Evolutionary conservation across 371 early-diverging fungal species (phyloP), one percentile per base, ranked within the genome.

Genomic region (Furculomyces boomerangus): DNA sequence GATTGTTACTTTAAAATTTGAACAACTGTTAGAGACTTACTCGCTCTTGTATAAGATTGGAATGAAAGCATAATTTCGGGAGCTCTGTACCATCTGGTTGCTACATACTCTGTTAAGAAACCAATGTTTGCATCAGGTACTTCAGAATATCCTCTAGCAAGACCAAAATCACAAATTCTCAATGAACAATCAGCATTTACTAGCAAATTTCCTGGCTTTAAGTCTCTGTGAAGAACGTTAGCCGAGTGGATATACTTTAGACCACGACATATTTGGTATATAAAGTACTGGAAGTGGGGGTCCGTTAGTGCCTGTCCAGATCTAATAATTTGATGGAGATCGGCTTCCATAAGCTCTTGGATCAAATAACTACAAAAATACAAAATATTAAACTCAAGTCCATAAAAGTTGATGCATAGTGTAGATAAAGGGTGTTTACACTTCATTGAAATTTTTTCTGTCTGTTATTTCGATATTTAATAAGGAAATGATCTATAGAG

Each of bases 121-220:
- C 89, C 89, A 55, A 79, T 80, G 62, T 86, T 84, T 46, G 74
- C 77, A 20, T 88, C 93, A 55, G 83, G 84, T 13, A 78, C 77
- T 56, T 85, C 83, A 26, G 88, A 85, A 64, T 86, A 84, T 7
- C 97, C 93, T 58, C 93, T 79, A 27, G 93, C 93, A 55, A 93
- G 68, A 30, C 93, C 93, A 71, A 93, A 93, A 71, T 93, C 93
- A 70, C 90, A 90, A 60, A 93, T 92, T 75, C 86, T 79, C 48
- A 98, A 77, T 67, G 93, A 94, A 66, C 98, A 96, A 71, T 98
- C 92, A 35, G 95, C 91, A 64, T 98, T 98, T 14, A 96, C 95
- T 18, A 98, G 74, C 60, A 98, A 63, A 68, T 96, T 97, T 56
- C 89, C 92, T 59, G 98, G 98, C 69, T 98, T 98, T 63, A 98